Evolutionary conservation across 495 filamentous ascomycete species (phyloP), one percentile per base, ranked within the genome.

Genomic region (Hamigera avellanea): DNA sequence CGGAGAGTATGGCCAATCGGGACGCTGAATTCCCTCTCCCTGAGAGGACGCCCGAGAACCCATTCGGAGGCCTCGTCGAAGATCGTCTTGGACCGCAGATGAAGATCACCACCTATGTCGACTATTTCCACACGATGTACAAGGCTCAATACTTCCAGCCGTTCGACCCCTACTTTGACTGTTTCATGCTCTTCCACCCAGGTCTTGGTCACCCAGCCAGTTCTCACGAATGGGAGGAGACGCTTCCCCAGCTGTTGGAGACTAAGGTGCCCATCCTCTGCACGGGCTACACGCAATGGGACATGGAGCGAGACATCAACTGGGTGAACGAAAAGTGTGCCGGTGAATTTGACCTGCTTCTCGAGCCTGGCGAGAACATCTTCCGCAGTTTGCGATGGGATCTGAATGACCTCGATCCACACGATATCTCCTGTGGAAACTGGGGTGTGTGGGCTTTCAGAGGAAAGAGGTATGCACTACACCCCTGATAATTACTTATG

Each of bases 331-430:
- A 89, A 48, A 83, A 80, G 50, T 81, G 82, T 44, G 71, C 70
- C 2, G 86, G 86, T 2, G 91, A 99, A 55, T 84, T 93, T 49
- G 91, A 99, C 59, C 64, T 96, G 17, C 62, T 99, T 34, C 66
- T 99, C 56, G 73, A 93, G 56, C 89, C 91, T 0, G 87, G 86
- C 10, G 86, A 95, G 68, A 99, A 99, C 45, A 74, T 66, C 8
- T 99, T 99, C 63, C 73, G 87, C 52, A 99, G 91, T 67, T 59
- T 94, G 56, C 70, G 91, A 43, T 96, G 93, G 93, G 91, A 99
- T 70, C 52, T 96, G 46, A 95, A 95, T 54, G 91, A 99, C 57
- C 52, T 86, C 35, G 91, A 98, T 54, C 93, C 91, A 4, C 81
- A 88, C 46, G 93, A 98, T 62, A 69, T 96, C 43, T 95, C 80